phyloP scores from a whole-genome alignment of 768 basidiomycete genomes.

The Termitomyces sp. region DNA sequence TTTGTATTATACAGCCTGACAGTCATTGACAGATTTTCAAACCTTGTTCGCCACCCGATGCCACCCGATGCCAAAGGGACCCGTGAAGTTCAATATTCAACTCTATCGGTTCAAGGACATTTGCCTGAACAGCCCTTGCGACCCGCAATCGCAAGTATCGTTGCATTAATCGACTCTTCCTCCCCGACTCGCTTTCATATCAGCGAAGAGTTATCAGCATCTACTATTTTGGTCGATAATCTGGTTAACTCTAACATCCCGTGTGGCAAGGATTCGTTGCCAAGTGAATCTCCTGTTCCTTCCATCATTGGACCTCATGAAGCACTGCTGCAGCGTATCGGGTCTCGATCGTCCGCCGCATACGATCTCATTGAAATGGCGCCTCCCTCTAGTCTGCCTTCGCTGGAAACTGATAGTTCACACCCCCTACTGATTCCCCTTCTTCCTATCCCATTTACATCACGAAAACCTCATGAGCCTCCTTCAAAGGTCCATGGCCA shows the following conservation, averaged over 20 bases:
- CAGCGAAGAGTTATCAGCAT: no score
- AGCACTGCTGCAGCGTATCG: not conserved
- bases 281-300: not conserved
- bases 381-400: not conserved
- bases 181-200: no score
- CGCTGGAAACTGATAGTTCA: not conserved
- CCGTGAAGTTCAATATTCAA: no score
- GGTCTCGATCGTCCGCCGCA: not conserved
- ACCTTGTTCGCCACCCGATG: no score
- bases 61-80: no score
- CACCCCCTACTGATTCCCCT: not conserved
- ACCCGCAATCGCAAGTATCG: no score
- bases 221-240: no score
- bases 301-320: not conserved
- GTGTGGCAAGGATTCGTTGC: not conserved
- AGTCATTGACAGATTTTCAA: no score
- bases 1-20: no score
- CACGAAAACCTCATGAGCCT: not conserved
- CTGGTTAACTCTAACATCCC: not conserved
- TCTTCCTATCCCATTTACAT: not conserved
- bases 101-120: no score
- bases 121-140: no score
- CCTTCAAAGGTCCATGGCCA: not conserved
- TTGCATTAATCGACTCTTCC: no score
- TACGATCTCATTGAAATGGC: not conserved